Evolutionary conservation across 495 filamentous ascomycete species (phyloP), one percentile per base, ranked within the genome.

Genomic region (Elaphomyces granulatus): DNA sequence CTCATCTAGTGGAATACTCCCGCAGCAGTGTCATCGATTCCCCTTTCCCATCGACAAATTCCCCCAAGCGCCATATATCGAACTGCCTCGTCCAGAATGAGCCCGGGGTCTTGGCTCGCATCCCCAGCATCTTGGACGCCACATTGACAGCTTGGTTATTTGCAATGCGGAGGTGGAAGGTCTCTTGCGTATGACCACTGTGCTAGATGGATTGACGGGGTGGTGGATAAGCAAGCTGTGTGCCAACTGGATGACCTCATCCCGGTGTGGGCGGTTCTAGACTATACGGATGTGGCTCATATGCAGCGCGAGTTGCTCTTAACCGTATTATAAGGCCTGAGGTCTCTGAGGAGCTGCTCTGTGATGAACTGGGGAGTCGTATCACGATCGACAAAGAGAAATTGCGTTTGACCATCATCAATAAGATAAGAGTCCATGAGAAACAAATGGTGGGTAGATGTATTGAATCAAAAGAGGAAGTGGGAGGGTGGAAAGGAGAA

Each of bases 51-150:
- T 86, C 87, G 2, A 64, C 71, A 45, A 75, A 79, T 26, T 87
- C 90, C 2, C 84, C 85, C 23, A 95, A 94, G 65, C 79, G 85
- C 10, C 90, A 95, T 58, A 68, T 98, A 55, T 76, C 96, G 59
- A 96, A 98, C 66, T 98, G 90, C 62, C 77, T 98, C 39, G 90
- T 98, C 45, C 90, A 98, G 60, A 98, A 98, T 63, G 90, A 98
- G 63, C 90, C 90, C 33, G 90, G 90, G 59, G 90, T 98, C 38
- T 72, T 98, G 15, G 94, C 87, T 34, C 86, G 90, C 42, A 83
- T 98, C 8, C 94, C 90, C 8, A 90, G 90, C 39, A 96, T 98
- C 54, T 73, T 98, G 20, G 90, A 90, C 12, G 90, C 90, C 19
- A 98, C 67, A 98, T 98, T 55, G 90, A 98, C 73, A 88, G 82